Evolutionary conservation across 1,284 basidiomycete species (phyloP), one percentile per base, ranked within the genome.

Genomic region (Puccinia polysora): DNA sequence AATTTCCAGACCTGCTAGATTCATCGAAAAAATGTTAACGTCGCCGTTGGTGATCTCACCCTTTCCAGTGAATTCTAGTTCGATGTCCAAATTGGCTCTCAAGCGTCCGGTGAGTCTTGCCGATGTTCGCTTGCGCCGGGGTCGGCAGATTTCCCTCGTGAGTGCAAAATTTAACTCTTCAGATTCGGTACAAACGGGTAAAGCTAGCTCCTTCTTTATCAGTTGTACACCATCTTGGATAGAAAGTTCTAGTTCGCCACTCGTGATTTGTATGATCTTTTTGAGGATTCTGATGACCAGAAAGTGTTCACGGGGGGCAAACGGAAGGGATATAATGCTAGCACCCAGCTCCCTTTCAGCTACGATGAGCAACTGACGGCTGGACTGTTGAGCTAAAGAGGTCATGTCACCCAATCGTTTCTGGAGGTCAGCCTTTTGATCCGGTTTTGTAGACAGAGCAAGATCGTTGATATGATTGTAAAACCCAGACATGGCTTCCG

Each of bases 31-130:
- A 10, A 64, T 1, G 8, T 25, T 64, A 5, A 52, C 25, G 43
- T 64, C 62, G 4, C 47, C 62, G 20, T 20, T 20, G 28, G 60
- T 47, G 1, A 64, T 14, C 32, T 64, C 62, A 30, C 62, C 62
- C 7, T 30, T 36, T 10, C 62, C 62, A 20, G 28, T 64, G 20
- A 64, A 28, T 2, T n/a, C 52, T 2, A 64, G n/a, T 15, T 49
- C 62, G 28, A 64, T 30, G 32, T 64, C 62, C 15, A 52, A 32
- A 40, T 59, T 59, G 4, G 67, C 56, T 28, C 53, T 53, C 4
- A 70, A 50, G 23, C 58, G 28, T n/a, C 67, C 67, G 8, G 58
- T 59, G n/a, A 70, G 30, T 38, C 49, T 62, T 15, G 58, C 45
- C 7, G 43, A 23, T 28, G 56, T 70, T n/a, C 30, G 12, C 34